phyloP scores from a whole-genome alignment of 2,329 filamentous ascomycete species.

The Daldinia sp. region DNA sequence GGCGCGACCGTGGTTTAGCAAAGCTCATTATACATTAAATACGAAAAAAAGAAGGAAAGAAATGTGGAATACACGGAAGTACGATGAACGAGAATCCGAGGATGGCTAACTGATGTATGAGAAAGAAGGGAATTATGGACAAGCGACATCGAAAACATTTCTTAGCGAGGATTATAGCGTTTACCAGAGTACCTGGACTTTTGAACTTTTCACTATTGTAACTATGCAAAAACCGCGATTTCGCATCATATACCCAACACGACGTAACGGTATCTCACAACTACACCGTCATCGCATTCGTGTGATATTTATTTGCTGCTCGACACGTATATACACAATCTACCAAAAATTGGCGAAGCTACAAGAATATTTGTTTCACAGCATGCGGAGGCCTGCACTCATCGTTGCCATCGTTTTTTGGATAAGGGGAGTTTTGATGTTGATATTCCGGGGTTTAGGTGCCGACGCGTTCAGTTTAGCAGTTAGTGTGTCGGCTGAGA shows the following conservation, averaged over 20 bases:
- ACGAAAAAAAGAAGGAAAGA: not conserved
- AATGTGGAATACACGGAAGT: conserved; percentile 8
- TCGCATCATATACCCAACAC: conserved; percentile 41
- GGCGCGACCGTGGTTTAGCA: conserved; percentile 35
- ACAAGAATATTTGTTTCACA: conserved; percentile 10
- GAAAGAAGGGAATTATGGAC: conserved; percentile 24
- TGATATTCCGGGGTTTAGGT: not conserved
- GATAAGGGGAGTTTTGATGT: not conserved
- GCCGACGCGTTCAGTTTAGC: not conserved
- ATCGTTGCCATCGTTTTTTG: not conserved
- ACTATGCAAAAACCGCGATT: conserved; percentile 29
- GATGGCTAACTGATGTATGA: conserved; percentile 28
- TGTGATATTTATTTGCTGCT: conserved; percentile 22
- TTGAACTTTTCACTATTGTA: conserved; percentile 33
- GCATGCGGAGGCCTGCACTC: not conserved
- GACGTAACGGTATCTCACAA: conserved; percentile 28
- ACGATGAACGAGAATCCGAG: conserved; percentile 25
- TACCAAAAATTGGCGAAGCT: conserved; percentile 24
- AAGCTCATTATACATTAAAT: not conserved
- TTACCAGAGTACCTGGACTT: conserved; percentile 22
- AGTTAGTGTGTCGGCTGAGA: not conserved
- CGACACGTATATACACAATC: conserved; percentile 26
- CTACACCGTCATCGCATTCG: conserved; percentile 6
- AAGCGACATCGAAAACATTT: conserved; percentile 29
- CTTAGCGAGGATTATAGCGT: conserved; percentile 23